A percentile compares a stretch with the other conserved stretches of the same genome.
phyloP scores from a whole-genome alignment of 768 basidiomycete species.

The Rhodotorula graminis region DNA sequence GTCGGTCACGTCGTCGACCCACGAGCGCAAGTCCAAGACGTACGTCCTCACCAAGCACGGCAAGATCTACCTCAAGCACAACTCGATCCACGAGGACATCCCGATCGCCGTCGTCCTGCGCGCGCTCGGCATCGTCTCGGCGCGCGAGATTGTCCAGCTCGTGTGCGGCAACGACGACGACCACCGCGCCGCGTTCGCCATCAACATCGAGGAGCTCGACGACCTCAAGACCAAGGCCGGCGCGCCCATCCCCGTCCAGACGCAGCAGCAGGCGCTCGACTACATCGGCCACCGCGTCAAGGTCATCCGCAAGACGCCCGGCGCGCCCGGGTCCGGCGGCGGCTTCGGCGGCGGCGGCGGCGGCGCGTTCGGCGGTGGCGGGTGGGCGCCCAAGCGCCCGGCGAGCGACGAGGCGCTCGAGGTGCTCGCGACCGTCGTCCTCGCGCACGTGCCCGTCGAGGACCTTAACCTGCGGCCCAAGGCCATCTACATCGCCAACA shows the following conservation, averaged over 20 bases:
- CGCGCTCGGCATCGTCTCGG: slow-evolving; percentile 90
- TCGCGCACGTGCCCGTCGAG: slow-evolving; percentile 89
- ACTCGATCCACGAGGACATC: slow-evolving; percentile 93
- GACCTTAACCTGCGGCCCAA: slow-evolving; percentile 86
- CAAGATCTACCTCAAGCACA: slow-evolving; percentile 93
- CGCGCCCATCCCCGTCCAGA: slow-evolving; percentile 57
- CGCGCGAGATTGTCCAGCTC: slow-evolving; percentile 92
- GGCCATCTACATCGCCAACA: slow-evolving; percentile 93
- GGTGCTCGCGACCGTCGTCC: slow-evolving; percentile 91
- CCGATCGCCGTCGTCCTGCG: slow-evolving; percentile 94
- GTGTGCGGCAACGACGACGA: slow-evolving; percentile 86
- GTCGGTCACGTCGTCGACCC: slow-evolving; percentile 79
- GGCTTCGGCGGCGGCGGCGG: neutral
- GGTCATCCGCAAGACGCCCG: slow-evolving; percentile 70
- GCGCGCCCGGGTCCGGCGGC: slow-evolving; percentile 46
- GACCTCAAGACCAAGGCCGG: slow-evolving; percentile 29
- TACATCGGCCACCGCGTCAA: slow-evolving; percentile 93
- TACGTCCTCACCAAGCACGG: slow-evolving; percentile 94
- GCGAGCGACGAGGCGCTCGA: slow-evolving; percentile 93
- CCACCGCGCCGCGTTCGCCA: slow-evolving; percentile 78
- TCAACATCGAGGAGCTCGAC: slow-evolving; percentile 89
- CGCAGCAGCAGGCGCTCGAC: slow-evolving; percentile 86
- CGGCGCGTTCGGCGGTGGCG: neutral
- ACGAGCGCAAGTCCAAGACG: slow-evolving; percentile 81
- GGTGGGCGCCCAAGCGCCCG: slow-evolving; percentile 55